Evolutionary conservation across 441 rosid genomes (phyloP), one percentile per base, ranked within the genome.

Genomic region (Omphalea diandra): DNA sequence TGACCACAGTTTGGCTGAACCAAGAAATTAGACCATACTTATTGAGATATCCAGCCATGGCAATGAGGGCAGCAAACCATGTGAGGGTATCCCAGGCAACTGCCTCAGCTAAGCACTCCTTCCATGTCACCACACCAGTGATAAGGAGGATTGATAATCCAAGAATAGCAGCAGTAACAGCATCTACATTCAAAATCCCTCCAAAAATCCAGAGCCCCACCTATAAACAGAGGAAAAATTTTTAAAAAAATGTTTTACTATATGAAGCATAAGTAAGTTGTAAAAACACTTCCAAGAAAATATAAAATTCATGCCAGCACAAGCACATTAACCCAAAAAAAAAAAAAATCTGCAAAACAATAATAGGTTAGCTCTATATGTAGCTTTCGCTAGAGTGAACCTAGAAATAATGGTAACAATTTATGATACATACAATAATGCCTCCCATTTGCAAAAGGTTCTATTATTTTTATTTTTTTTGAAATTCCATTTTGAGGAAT

Each of bases 1-100:
- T 89, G 70, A 95, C 99, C 1, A 95, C 99, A 35, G 91, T 89
- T 79, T 89, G 89, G 86, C 99, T 95, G 84, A 95, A 95, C 99
- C 99, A 93, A 74, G 91, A 83, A 76, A 95, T 88, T 60, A 95
- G 96, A 77, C 98, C 99, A 53, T 95, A 93, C 84, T 95, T 95
- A 87, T 95, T 95, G 53, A 94, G 93, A 73, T 95, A 93, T 10
- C 99, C 98, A 44, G 98, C 98, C 98, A 94, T 92, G 55, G 98
- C 99, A 77, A 94, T 94, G 58, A 94, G 97, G 56, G 99, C 99
- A 29, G 99, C 99, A 75, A 94, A 94, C 99, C 99, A 94, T 5
- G 98, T 94, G 50, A 94, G 97, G 52, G 99, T 94, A 77, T 94
- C 99, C 99, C 99, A 94, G 46, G 99, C 99, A 33, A 94, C 98